Evolutionary conservation across 2,329 filamentous ascomycete genomes (phyloP).

Genomic region (Ampelomyces quisqualis): DNA sequence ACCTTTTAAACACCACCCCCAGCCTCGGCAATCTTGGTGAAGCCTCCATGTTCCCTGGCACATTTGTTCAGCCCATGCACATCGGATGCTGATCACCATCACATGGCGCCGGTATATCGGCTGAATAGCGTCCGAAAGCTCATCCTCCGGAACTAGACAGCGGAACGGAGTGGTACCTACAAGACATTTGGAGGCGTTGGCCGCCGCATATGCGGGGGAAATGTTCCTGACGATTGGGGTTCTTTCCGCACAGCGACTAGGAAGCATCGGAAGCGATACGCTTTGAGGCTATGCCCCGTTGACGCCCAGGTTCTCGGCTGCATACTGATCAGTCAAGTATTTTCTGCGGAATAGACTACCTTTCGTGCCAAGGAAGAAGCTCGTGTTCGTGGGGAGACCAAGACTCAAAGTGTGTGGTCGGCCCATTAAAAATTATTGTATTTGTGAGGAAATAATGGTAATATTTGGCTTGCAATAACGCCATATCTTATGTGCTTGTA

Average conservation of each 20-base stretch:
- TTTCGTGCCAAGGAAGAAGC: no score
- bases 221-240: slow-evolving; percentile 4
- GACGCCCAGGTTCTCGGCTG: slow-evolving; percentile 2
- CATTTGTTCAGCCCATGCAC: slow-evolving; percentile 17
- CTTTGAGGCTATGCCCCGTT: background rate
- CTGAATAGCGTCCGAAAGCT: slow-evolving; percentile 24
- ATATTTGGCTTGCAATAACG: no score
- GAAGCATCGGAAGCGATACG: background rate
- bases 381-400: no score
- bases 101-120: slow-evolving; percentile 20
- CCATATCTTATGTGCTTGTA: background rate
- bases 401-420: no score
- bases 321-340: no score
- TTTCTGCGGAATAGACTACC: no score
- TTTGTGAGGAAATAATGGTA: no score
- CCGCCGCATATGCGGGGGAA: slow-evolving; percentile 6
- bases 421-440: no score
- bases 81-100: slow-evolving; percentile 18
- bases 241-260: slow-evolving; percentile 3
- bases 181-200: background rate
- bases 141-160: slow-evolving; percentile 5
- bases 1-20: slow-evolving; percentile 10
- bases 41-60: slow-evolving; percentile 8
- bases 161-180: no score
- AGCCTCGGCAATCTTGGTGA: slow-evolving; percentile 11